These are phyloP conservation scores for Phytophthora sojae DNA, from an alignment of 352 stramenopile genomes.

Conservation along the genomic window DNA sequence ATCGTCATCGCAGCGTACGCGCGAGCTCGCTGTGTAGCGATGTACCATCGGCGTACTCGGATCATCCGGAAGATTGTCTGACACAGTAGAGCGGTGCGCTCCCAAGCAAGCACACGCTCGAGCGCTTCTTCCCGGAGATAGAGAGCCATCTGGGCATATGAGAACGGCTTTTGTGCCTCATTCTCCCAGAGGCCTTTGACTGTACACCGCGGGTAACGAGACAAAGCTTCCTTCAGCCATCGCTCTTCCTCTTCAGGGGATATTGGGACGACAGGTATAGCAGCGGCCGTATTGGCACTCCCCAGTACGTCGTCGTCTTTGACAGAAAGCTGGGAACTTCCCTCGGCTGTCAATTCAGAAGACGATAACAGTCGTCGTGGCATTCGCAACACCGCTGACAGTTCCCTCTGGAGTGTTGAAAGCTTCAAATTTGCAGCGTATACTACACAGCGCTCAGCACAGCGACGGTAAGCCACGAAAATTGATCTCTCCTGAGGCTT, in stretches of 20 bases:
- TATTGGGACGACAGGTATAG: slow-evolving; percentile 33
- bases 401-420: slow-evolving; percentile 51
- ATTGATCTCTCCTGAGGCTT: slow-evolving; percentile 60
- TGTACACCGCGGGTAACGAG: slow-evolving; percentile 41
- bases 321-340: background rate
- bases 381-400: slow-evolving; percentile 52
- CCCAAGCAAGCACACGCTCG: slow-evolving; percentile 65
- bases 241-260: slow-evolving; percentile 36
- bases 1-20: slow-evolving; percentile 45
- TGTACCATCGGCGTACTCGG: slow-evolving; percentile 60
- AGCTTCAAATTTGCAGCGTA: slow-evolving; percentile 69
- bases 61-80: slow-evolving; percentile 76
- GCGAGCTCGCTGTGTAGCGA: slow-evolving; percentile 45
- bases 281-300: background rate
- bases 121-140: slow-evolving; percentile 71
- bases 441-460: slow-evolving; percentile 66
- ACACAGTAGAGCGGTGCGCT: slow-evolving; percentile 51
- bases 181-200: slow-evolving; percentile 76
- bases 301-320: slow-evolving; percentile 12
- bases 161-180: slow-evolving; percentile 46
- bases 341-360: background rate
- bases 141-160: slow-evolving; percentile 64
- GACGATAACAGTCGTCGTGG: slow-evolving; percentile 11
- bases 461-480: slow-evolving; percentile 44
- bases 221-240: slow-evolving; percentile 36